Evolutionary conservation across 2,329 filamentous ascomycete species (phyloP).

Genomic region (Boeremia lycopersici): DNA sequence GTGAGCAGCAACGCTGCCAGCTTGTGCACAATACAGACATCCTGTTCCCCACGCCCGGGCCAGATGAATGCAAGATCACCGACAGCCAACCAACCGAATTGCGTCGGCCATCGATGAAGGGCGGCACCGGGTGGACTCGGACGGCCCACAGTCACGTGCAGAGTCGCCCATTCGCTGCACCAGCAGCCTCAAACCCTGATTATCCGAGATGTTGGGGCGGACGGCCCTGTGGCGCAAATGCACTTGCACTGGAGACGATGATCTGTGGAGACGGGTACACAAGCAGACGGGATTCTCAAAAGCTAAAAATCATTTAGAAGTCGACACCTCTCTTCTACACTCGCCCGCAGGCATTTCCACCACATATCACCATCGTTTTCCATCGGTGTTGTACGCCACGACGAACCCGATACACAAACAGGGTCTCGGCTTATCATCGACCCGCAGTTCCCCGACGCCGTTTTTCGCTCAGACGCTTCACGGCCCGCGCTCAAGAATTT

Average conservation of each 20-base stretch:
- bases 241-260: slow-evolving; percentile 8
- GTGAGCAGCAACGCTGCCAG: no score
- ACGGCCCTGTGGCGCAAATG: slow-evolving; percentile 9
- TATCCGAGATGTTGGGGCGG: slow-evolving; percentile 8
- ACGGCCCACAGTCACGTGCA: not conserved
- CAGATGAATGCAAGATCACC: slow-evolving; percentile 1
- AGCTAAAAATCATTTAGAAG: slow-evolving; percentile 7
- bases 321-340: not conserved
- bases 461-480: slow-evolving; percentile 15
- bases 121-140: slow-evolving; percentile 16
- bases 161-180: not conserved
- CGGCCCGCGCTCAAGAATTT: slow-evolving; percentile 22
- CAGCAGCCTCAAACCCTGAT: not conserved
- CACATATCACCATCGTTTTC: not conserved
- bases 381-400: not conserved
- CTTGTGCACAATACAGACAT: no score
- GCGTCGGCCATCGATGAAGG: not conserved
- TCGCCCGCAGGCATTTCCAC: not conserved
- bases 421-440: slow-evolving; percentile 16
- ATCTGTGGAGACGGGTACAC: slow-evolving; percentile 12
- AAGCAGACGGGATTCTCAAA: not conserved
- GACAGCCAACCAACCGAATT: slow-evolving; percentile 5
- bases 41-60: slow-evolving; percentile 1
- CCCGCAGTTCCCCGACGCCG: slow-evolving; percentile 16
- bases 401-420: not conserved